phyloP scores from a whole-genome alignment of 805 yeast species.

The Sporopachydermia lactativora region DNA sequence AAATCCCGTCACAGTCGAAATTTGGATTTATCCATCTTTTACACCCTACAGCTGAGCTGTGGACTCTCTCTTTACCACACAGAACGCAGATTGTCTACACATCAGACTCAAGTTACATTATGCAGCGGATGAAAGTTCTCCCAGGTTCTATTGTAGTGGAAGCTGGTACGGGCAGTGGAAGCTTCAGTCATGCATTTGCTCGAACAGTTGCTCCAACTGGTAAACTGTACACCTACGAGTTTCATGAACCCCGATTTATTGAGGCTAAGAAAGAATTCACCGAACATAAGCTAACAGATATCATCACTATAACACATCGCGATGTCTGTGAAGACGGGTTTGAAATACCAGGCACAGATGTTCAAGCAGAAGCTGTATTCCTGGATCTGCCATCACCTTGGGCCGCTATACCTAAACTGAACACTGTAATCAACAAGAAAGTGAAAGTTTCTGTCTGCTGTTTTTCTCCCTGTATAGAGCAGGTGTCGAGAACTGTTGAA shows the following conservation, averaged over 20 bases:
- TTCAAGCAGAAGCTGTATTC: conserved; percentile 66
- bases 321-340: conserved; percentile 91
- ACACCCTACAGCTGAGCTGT: conserved; percentile 88
- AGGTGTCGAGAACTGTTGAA: conserved; percentile 76
- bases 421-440: conserved; percentile 37
- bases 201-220: conserved; percentile 57
- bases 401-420: conserved; percentile 77
- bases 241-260: conserved; percentile 68
- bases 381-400: conserved; percentile 95
- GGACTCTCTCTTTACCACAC: conserved; percentile 95
- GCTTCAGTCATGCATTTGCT: conserved; percentile 86
- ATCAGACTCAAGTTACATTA: conserved; percentile 84
- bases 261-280: conserved; percentile 72
- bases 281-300: conserved; percentile 46
- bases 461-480: conserved; percentile 96
- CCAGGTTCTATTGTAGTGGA: conserved; percentile 77
- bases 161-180: conserved; percentile 97
- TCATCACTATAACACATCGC: conserved; percentile 67
- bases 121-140: conserved; percentile 63
- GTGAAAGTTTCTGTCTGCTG: conserved; percentile 69
- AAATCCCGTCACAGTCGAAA: conserved; percentile 50
- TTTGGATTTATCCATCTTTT: conserved; percentile 75
- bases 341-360: conserved; percentile 22
- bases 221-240: conserved; percentile 71
- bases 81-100: conserved; percentile 96